Conservation (phyloP, 306 rosid genomes). For the Castanea crenata region DNA sequence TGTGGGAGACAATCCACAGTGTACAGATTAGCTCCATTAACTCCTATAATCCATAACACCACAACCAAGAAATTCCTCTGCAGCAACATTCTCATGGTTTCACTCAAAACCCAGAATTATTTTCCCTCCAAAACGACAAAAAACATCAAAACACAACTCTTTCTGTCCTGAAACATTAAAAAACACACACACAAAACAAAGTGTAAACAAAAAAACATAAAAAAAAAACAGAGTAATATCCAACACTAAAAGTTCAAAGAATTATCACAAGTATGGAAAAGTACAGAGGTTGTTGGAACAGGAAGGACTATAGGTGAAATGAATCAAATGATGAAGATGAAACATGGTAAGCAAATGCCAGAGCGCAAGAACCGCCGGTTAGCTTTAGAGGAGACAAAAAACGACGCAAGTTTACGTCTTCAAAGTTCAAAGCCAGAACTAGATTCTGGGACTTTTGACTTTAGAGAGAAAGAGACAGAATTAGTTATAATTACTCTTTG, state of each 20-base stretch:
- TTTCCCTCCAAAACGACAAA: conserved; percentile 14
- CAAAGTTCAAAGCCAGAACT: background rate
- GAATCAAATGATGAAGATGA: background rate
- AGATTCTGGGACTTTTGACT: background rate
- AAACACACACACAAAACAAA: too few relatives aligned
- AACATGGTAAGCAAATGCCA: background rate
- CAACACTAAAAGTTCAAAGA: background rate
- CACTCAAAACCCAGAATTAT: conserved; percentile 25
- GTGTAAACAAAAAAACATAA: too few relatives aligned
- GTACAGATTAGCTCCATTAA: conserved; percentile 28
- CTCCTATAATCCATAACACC: conserved; percentile 26
- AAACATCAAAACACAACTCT: background rate
- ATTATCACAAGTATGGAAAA: background rate
- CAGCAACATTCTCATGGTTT: conserved; percentile 39
- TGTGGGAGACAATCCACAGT: conserved; percentile 44
- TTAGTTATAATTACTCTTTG: background rate
- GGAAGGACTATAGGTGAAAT: background rate
- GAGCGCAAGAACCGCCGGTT: background rate
- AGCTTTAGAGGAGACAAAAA: conserved; percentile 14
- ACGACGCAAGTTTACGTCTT: conserved; percentile 24
- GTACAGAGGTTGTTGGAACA: background rate
- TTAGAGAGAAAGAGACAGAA: background rate
- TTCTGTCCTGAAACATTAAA: background rate
- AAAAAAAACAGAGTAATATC: background rate
- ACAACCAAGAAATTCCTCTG: conserved; percentile 40